Evolutionary conservation across 129 eudicot genomes (phyloP), one percentile per base, ranked within the genome.

Genomic region (Centrapalus pauciflorus): DNA sequence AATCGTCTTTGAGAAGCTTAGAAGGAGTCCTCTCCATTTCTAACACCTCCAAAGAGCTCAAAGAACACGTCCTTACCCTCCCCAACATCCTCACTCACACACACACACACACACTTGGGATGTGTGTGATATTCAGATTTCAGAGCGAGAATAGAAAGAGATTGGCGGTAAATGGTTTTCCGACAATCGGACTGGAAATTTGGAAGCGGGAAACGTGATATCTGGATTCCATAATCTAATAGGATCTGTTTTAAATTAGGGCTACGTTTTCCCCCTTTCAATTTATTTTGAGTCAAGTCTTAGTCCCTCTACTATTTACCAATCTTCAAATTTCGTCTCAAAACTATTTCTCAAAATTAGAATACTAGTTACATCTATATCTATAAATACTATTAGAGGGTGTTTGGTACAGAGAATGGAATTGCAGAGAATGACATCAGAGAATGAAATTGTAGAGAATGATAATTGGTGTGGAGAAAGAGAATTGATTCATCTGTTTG

Each of bases 1-100:
- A 80, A 50, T 90, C 97, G 71, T 80, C 80, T 69, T 90, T 87
- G 76, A 74, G 75, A 74, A 82, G 75, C 87, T 90, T 90, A 33
- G 90, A 55, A 41, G 87, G 67, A 1, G 76, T 72, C 14, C 91
- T 73, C 72, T 90, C 92, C 84, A 83, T 34, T 57, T 90, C 97
- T 57, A 90, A 50, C 13, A 49, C 77, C 62, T 82, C 83, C 35
- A 82, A 64, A 40, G 97, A 84, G 52, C 70, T 77, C 72, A 78
- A 59, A 2, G 97, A 50, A 25, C 89, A 80, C 21, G 83, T 25
- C 41, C 97, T 71, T 16, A 87, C 81, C 61, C 95, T 81, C 20
- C 97, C 90, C 41, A 84, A 62, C 90, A 84, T 84, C 67, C 56
- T 62, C 79, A 37, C 69, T 34, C 70, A n/a, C 69, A 5, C 17